Base-by-base conservation (phyloP, 139 green algal species). In the Chlamydomonas incerta region DNA sequence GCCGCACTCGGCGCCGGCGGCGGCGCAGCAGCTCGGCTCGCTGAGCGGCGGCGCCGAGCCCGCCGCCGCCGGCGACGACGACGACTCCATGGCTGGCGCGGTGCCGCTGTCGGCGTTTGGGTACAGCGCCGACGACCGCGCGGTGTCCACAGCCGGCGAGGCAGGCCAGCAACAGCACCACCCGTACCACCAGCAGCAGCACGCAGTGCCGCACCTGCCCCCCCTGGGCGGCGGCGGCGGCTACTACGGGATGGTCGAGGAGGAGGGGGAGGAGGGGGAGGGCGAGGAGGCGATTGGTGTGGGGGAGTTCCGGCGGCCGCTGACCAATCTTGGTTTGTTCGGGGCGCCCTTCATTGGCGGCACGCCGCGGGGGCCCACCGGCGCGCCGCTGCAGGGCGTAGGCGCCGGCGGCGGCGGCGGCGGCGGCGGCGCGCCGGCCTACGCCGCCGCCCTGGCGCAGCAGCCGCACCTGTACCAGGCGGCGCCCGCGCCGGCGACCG, bases 101-200 rank as follows among this genome's bases (percentile, higher is more conserved):
- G 57, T 46, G 35, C 60, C 72, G 21, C 60, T 82, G 10, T 29
- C 41, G 4, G 6, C 10, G 35, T 82, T 46, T n/a, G 75, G 75
- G 17, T 82, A 73, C 75, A 71, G 60, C 21, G 24, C 46, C 14
- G 75, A 82, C n/a, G 75, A 82, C 14, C n/a, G n/a, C n/a, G n/a
- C n/a, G n/a, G n/a, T n/a, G n/a, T n/a, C n/a, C n/a, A n/a, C n/a
- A n/a, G n/a, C n/a, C n/a, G n/a, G n/a, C n/a, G n/a, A n/a, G n/a
- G n/a, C n/a, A n/a, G n/a, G n/a, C n/a, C n/a, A 13, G 60, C 31
- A 35, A 17, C 4, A 65, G 3, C 24, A 24, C 23, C 58, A 28
- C 58, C 52, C 5, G 52, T 23, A 8, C 41, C 41, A 50, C 41
- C 41, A 50, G 41, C 41, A 50, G 41, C 41, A 50, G 41, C 41